Evolutionary conservation across 2,329 filamentous ascomycete species (phyloP).

Genomic region (Lasiodiplodia sp.): DNA sequence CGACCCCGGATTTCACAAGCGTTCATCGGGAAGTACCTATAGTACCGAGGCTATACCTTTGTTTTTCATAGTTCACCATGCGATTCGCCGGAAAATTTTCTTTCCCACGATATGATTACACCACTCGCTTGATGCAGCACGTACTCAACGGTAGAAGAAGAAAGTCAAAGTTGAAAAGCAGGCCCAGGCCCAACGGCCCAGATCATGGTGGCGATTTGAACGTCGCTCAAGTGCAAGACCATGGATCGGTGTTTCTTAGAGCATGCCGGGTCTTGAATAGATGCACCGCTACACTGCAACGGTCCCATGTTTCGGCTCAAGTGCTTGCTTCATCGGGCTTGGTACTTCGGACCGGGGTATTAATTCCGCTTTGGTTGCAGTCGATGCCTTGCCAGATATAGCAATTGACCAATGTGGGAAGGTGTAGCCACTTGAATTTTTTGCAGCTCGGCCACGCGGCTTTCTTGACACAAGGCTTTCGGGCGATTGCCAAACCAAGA

Average conservation of each 20-base stretch:
- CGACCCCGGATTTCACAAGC: background rate
- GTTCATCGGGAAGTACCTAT: background rate
- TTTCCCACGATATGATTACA: background rate
- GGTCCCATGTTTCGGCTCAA: no score
- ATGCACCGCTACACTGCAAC: background rate
- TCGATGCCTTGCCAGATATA: background rate
- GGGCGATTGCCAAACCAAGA: background rate
- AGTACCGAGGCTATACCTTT: background rate
- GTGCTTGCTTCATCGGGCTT: background rate
- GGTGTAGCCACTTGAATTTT: background rate
- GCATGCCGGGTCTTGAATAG: background rate
- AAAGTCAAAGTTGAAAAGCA: background rate
- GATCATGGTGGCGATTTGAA: background rate
- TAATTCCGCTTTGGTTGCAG: background rate
- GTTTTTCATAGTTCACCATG: background rate
- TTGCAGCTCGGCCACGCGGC: conserved; percentile 15
- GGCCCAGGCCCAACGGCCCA: background rate
- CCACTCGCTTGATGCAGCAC: background rate
- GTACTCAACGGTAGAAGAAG: background rate
- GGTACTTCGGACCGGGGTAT: background rate
- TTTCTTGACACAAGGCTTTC: background rate
- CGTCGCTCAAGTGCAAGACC: background rate
- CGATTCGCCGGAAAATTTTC: background rate
- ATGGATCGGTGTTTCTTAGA: background rate
- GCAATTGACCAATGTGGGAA: background rate